Conservation (phyloP, 192 early-diverging fungal genomes). For the Chytriomyces confervae region DNA sequence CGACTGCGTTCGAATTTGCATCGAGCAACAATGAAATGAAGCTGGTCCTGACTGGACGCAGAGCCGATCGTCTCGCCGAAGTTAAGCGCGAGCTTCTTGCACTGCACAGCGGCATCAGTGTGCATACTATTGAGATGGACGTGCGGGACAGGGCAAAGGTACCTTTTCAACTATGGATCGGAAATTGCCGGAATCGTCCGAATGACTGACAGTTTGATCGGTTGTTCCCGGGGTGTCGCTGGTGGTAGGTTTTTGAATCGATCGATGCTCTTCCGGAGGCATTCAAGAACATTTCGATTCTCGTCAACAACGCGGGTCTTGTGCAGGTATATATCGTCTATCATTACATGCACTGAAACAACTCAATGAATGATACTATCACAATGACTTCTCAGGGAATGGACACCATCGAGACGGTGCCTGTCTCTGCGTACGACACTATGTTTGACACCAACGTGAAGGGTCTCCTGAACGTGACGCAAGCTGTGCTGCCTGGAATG, state of each 20-base stretch:
- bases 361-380: background rate
- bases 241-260: slow-evolving; percentile 30
- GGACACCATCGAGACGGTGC: slow-evolving; percentile 67
- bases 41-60: slow-evolving; percentile 59
- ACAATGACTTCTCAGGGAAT: slow-evolving; percentile 69
- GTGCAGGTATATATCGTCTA: background rate
- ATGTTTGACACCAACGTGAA: slow-evolving; percentile 93
- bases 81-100: slow-evolving; percentile 58
- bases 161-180: background rate
- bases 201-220: background rate
- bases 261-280: slow-evolving; percentile 56
- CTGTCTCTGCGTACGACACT: slow-evolving; percentile 69
- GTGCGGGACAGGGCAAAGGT: slow-evolving; percentile 65
- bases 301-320: slow-evolving; percentile 88
- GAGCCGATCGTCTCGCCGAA: slow-evolving; percentile 62
- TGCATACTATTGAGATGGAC: slow-evolving; percentile 73
- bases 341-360: background rate
- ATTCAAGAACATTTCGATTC: slow-evolving; percentile 72
- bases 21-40: slow-evolving; percentile 54
- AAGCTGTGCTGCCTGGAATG: slow-evolving; percentile 83
- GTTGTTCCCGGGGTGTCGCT: background rate
- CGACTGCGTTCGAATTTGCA: slow-evolving; percentile 73
- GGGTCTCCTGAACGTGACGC: slow-evolving; percentile 80
- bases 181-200: background rate
- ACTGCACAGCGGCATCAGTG: slow-evolving; percentile 56